Evolutionary conservation across 768 basidiomycete species (phyloP).

Genomic region (Pisolithus tinctorius): DNA sequence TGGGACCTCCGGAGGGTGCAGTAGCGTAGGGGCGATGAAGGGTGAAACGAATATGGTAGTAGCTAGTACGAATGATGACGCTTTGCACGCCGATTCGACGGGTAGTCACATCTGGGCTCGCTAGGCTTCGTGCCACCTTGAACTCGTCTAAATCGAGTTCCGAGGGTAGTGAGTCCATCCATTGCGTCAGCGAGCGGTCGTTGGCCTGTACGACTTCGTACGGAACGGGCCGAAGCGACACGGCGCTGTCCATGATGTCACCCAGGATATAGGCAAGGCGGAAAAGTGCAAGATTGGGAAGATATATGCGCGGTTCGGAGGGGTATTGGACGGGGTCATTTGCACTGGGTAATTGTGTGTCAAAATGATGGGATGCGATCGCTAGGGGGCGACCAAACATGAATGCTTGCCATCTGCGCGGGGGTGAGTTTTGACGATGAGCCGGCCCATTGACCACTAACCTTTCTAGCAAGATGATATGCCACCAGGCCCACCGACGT

Average conservation of each 20-base stretch:
- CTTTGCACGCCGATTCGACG: slow-evolving; percentile 75
- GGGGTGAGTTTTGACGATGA: slow-evolving; percentile 3
- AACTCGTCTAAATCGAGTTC: slow-evolving; percentile 77
- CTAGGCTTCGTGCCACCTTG: slow-evolving; percentile 63
- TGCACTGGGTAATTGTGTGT: slow-evolving; percentile 69
- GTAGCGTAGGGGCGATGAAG: slow-evolving; percentile 72
- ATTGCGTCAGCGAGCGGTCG: slow-evolving; percentile 63
- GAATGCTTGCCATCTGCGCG: slow-evolving; percentile 75
- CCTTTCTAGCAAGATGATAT: slow-evolving; percentile 77
- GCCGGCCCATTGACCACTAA: slow-evolving; percentile 24
- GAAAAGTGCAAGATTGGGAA: slow-evolving; percentile 73
- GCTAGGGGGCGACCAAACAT: slow-evolving; percentile 75
- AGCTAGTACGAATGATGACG: slow-evolving; percentile 71
- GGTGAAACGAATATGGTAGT: slow-evolving; percentile 79
- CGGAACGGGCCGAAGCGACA: slow-evolving; percentile 72
- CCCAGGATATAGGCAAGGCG: slow-evolving; percentile 72
- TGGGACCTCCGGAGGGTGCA: slow-evolving; percentile 15
- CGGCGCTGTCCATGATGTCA: slow-evolving; percentile 80
- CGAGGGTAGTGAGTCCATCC: slow-evolving; percentile 69
- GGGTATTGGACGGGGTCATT: slow-evolving; percentile 40
- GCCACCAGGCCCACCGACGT: slow-evolving; percentile 89
- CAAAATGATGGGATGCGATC: slow-evolving; percentile 78
- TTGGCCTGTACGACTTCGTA: slow-evolving; percentile 69
- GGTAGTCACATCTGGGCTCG: slow-evolving; percentile 49
- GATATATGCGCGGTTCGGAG: slow-evolving; percentile 57